phyloP scores from a whole-genome alignment of 495 filamentous ascomycete genomes.

The Poronia punctata region DNA sequence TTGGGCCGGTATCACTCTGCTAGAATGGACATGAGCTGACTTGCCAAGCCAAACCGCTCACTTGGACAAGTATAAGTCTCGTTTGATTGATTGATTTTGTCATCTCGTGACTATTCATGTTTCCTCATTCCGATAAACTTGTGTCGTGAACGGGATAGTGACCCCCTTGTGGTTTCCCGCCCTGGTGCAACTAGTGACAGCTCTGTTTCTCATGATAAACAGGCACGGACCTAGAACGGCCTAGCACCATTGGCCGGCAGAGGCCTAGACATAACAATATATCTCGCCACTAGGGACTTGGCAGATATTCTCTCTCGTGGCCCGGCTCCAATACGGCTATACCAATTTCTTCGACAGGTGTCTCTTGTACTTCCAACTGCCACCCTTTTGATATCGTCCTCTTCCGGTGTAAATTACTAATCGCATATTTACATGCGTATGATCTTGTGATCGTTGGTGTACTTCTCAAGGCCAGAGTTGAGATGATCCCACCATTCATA shows the following conservation, averaged over 20 bases:
- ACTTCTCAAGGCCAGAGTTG: conserved; percentile 72
- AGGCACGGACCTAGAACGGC: conserved; percentile 11
- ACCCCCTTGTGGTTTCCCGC: conserved; percentile 4
- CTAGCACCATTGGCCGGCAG: conserved; percentile 10
- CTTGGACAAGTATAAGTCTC: neutral
- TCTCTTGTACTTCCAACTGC: neutral
- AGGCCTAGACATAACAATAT: conserved; percentile 1
- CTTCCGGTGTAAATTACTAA: neutral
- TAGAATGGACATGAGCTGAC: neutral
- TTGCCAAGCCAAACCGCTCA: neutral
- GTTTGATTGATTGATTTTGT: conserved; percentile 6
- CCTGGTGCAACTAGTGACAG: conserved; percentile 16
- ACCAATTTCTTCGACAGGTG: neutral
- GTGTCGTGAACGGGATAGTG: conserved; percentile 3
- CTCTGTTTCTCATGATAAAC: conserved; percentile 8
- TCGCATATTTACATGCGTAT: conserved; percentile 62
- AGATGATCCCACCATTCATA: conserved; percentile 98
- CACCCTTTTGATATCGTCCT: neutral
- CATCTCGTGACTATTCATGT: conserved; percentile 1
- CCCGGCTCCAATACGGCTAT: neutral
- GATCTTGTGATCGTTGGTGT: conserved; percentile 78
- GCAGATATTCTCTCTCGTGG: neutral
- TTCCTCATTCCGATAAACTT: conserved; percentile 6
- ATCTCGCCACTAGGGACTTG: conserved; percentile 4
- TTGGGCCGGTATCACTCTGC: conserved; percentile 6